Conservation (phyloP, 2,329 filamentous ascomycete species). For the Huntiella decipiens region DNA sequence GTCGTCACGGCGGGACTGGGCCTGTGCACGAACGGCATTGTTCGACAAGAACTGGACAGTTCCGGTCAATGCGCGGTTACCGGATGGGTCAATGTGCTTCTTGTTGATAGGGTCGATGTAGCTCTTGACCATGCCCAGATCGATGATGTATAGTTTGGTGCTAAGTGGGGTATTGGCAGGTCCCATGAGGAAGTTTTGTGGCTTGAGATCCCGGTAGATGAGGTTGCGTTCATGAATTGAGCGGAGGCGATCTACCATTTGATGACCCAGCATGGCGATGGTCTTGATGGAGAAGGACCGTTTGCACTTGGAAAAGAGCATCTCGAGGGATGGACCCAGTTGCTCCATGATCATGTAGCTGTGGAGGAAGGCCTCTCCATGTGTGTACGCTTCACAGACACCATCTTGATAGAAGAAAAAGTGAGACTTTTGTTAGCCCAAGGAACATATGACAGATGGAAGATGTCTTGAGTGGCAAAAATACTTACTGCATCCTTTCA, state of each 20-base stretch:
- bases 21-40: constrained; percentile 7
- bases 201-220: constrained; percentile 79
- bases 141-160: constrained; percentile 6
- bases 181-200: constrained; percentile 61
- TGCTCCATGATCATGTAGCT: constrained; percentile 8
- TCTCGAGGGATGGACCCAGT: constrained; percentile 9
- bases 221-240: constrained; percentile 33
- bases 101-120: constrained; percentile 9
- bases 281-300: constrained; percentile 8
- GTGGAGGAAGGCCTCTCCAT: constrained; percentile 9
- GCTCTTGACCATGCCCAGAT: constrained; percentile 10
- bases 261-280: constrained; percentile 6
- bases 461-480: neutral
- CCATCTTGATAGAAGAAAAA: constrained; percentile 1
- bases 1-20: constrained; percentile 9
- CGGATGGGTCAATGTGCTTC: constrained; percentile 4
- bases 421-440: neutral
- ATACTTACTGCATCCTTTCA: constrained; percentile 7
- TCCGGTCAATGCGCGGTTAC: constrained; percentile 6
- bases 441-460: neutral
- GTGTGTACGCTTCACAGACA: constrained; percentile 2
- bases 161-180: constrained; percentile 1
- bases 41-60: constrained; percentile 10
- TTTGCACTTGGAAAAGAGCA: constrained; percentile 9
- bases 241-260: constrained; percentile 10